Evolutionary conservation across 495 filamentous ascomycete species (phyloP), one percentile per base, ranked within the genome.

Genomic region (Daldinia decipiens): DNA sequence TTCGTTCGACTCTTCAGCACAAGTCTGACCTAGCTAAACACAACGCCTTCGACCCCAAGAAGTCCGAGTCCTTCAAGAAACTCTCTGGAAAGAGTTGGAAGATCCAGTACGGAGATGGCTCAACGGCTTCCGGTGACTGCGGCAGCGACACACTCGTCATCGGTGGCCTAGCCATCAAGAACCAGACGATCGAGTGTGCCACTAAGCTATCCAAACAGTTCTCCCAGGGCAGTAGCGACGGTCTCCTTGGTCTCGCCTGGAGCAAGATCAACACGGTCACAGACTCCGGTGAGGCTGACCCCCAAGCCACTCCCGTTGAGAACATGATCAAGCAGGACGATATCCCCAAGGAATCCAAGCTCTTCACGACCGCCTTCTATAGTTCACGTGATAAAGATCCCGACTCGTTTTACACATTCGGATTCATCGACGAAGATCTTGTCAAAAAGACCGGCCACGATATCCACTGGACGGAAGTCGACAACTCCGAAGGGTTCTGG

Each of bases 311-410:
- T 1, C 89, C 90, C 0, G 87, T 93, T 19, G 87, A 90, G 74
- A 93, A 92, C 79, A 92, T 94, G 91, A 91, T 92, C 68, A 74
- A 78, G 26, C 87, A 93, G 70, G 66, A 81, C 0, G 87, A 90
- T 56, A 92, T 94, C 59, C 86, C 88, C 9, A 80, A 87, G 66
- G 79, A 81, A 4, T 73, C 85, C 3, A 84, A 89, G 76, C 83
- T 95, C n/a, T 94, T 93, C 81, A 93, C 91, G 0, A 89, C 85
- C 21, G 89, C 91, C 59, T 85, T 94, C 45, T 90, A 89, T 65
- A 89, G 85, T 59, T 87, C 84, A 79, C 84, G 87, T 24, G 88
- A 91, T 77, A 71, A 80, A 31, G 81, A 84, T 61, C 81, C 85
- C 57, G 81, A 85, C 57, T 89, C 88, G 1, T 94, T 93, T 82